These are phyloP conservation scores for Quercus cerris DNA, from an alignment of 306 rosid genomes.

Conservation along the genomic window DNA sequence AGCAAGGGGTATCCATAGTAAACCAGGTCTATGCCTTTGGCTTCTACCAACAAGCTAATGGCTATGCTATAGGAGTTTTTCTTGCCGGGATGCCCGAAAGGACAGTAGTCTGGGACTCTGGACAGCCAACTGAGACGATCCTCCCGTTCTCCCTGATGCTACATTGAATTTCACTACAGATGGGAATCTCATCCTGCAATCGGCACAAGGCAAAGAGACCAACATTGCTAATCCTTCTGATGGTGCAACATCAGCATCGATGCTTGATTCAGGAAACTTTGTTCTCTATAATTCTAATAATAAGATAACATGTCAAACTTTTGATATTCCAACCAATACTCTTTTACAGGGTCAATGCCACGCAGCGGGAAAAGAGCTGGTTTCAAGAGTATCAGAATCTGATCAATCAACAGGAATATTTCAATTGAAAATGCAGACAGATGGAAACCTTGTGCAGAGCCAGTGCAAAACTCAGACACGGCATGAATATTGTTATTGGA, in stretches of 20 bases:
- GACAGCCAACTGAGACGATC: not conserved
- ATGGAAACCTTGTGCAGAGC: not conserved
- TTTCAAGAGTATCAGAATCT: not conserved
- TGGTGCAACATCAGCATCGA: not conserved
- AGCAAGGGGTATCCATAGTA: not conserved
- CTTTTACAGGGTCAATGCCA: not conserved
- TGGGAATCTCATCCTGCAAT: not conserved
- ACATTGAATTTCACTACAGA: not conserved
- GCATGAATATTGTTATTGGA: not conserved
- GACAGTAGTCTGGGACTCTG: not conserved
- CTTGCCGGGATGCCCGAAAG: not conserved
- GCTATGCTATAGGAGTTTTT: slow-evolving; percentile 19
- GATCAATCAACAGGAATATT: not conserved
- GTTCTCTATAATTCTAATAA: not conserved
- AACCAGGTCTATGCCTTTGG: slow-evolving; percentile 28
- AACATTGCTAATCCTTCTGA: not conserved
- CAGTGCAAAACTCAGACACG: not conserved
- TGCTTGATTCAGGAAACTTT: not conserved
- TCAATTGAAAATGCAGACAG: not conserved
- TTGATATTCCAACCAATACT: not conserved
- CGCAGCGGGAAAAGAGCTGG: not conserved
- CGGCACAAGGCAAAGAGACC: not conserved
- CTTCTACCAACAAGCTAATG: slow-evolving; percentile 15
- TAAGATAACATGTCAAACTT: not conserved
- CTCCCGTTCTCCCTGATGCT: not conserved